phyloP scores from a whole-genome alignment of 495 filamentous ascomycete genomes.

The Penicillium simplicissimum region DNA sequence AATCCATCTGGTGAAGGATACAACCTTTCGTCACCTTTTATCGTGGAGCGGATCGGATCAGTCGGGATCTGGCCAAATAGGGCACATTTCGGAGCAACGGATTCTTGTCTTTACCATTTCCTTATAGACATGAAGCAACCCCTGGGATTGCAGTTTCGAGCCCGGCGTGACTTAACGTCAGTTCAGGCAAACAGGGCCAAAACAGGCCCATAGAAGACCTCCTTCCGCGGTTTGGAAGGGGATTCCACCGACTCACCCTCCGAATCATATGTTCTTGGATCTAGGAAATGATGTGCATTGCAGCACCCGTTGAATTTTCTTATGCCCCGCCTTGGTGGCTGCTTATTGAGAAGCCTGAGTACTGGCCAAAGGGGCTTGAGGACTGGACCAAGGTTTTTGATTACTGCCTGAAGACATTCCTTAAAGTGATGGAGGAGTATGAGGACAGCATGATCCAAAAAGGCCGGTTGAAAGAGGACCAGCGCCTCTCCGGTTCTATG shows the following conservation, averaged over 20 bases:
- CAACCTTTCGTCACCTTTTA: neutral
- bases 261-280: too few relatives aligned
- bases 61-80: neutral
- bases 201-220: too few relatives aligned
- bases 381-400: neutral
- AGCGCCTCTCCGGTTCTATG: constrained; percentile 1
- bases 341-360: neutral
- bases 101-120: constrained; percentile 9
- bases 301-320: neutral
- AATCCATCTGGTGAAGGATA: neutral
- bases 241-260: too few relatives aligned
- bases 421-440: neutral
- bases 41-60: too few relatives aligned
- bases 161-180: constrained; percentile 18
- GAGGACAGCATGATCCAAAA: neutral
- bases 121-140: constrained; percentile 12
- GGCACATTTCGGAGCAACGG: constrained; percentile 1
- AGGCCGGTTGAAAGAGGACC: neutral
- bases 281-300: too few relatives aligned
- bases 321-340: neutral
- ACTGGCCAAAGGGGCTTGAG: neutral
- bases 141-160: constrained; percentile 8
- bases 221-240: too few relatives aligned
- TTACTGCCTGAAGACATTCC: neutral
- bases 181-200: constrained; percentile 14